phyloP scores from a whole-genome alignment of 148 eudicot genomes.

The Agrostemma githago region DNA sequence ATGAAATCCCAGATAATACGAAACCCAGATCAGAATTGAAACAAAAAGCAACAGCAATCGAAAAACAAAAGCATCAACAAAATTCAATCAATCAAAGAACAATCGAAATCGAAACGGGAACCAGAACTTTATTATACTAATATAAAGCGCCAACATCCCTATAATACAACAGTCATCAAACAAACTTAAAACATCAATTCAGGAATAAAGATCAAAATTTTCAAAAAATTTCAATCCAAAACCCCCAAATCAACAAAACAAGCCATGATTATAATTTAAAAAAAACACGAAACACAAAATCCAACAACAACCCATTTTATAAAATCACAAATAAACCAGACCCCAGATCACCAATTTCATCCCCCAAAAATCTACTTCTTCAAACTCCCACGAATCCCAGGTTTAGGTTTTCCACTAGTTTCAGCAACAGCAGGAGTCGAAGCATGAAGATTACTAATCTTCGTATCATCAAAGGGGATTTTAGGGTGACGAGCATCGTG shows the following conservation, averaged over 20 bases:
- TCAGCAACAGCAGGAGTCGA: neutral
- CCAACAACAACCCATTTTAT: neutral
- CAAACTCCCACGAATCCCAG: slow-evolving; percentile 37
- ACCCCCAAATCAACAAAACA: neutral
- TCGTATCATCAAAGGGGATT: slow-evolving; percentile 62
- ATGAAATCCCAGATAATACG: too few species aligned
- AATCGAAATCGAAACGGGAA: neutral
- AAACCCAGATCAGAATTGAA: too few species aligned
- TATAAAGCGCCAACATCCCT: neutral
- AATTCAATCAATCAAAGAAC: neutral
- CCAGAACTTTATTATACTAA: neutral
- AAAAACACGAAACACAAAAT: neutral
- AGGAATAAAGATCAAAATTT: neutral
- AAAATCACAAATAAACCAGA: neutral
- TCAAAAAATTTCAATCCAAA: neutral
- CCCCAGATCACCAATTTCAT: neutral
- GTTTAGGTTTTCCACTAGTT: slow-evolving; percentile 40
- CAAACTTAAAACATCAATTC: neutral
- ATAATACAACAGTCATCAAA: neutral
- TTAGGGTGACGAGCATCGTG: slow-evolving; percentile 85
- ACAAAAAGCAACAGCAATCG: too few species aligned
- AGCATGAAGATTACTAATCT: slow-evolving; percentile 63
- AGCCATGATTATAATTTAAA: neutral
- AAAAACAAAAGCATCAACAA: neutral
- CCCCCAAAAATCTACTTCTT: neutral